Percentiles rank a stretch among this genome's conserved stretches.
These are phyloP conservation scores for Aspergillus panamensis DNA, from an alignment of 495 filamentous ascomycete species.

Conservation along the genomic window DNA sequence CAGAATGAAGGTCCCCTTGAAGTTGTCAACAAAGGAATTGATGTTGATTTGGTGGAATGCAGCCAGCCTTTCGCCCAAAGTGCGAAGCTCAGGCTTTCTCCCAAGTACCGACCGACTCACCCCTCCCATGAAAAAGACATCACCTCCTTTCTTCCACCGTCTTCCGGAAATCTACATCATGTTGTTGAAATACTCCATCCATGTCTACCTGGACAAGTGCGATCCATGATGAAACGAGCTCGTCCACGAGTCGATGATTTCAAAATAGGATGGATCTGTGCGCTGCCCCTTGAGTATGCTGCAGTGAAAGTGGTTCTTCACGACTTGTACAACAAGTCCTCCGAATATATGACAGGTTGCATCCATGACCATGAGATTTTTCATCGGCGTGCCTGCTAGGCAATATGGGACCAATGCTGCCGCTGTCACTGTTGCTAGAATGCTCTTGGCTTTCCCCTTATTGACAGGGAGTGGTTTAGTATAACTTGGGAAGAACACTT, in stretches of 20 bases:
- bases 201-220: too few species aligned
- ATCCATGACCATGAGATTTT: conserved; percentile 7
- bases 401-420: conserved; percentile 7
- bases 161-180: too few species aligned
- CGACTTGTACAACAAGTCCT: conserved; percentile 3
- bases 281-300: neutral
- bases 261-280: conserved; percentile 3
- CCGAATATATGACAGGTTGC: neutral
- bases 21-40: too few species aligned
- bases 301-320: conserved; percentile 3
- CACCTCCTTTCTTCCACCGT: too few species aligned
- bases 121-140: too few species aligned
- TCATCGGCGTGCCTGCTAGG: conserved; percentile 2
- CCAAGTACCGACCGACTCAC: too few species aligned
- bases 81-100: too few species aligned
- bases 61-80: neutral
- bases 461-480: conserved; percentile 3
- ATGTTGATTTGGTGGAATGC: too few species aligned
- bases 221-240: conserved; percentile 1
- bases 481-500: conserved; percentile 4
- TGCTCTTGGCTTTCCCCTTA: neutral
- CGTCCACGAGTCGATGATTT: neutral
- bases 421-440: neutral
- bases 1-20: too few species aligned
- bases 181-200: too few species aligned